Conservation (phyloP, 352 stramenopile genomes). For the Pythium rishiriense region DNA sequence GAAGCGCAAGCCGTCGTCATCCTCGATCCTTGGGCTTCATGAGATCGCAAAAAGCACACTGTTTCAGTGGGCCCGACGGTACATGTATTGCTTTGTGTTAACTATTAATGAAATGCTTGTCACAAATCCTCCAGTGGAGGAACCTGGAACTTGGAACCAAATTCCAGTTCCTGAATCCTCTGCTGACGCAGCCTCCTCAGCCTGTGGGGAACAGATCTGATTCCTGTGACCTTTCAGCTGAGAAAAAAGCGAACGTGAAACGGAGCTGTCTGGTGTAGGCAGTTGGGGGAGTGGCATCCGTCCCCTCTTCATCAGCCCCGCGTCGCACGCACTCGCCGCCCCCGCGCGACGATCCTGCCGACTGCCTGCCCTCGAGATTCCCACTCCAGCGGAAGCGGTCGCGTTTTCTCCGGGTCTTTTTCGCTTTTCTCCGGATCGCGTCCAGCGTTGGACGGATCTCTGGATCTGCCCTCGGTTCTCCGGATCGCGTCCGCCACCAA, state of each 20-base stretch:
- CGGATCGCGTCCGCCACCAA: background rate
- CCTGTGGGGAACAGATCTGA: conserved; percentile 11
- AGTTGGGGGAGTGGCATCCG: background rate
- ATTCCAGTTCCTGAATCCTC: background rate
- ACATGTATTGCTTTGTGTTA: too few species aligned
- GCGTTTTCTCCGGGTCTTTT: too few species aligned
- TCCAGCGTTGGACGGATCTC: conserved; percentile 1
- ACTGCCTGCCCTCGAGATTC: too few species aligned
- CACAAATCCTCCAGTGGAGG: too few species aligned
- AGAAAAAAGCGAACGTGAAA: conserved; percentile 18
- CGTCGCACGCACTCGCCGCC: background rate
- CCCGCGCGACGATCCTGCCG: background rate
- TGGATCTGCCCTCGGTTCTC: background rate
- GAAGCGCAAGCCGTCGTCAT: too few species aligned
- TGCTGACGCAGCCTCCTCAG: background rate
- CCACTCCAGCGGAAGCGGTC: too few species aligned
- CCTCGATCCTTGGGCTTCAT: too few species aligned
- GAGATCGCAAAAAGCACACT: too few species aligned
- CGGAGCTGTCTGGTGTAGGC: conserved; percentile 9
- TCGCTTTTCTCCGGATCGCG: background rate
- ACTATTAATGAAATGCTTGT: too few species aligned
- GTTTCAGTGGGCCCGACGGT: too few species aligned
- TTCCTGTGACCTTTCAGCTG: conserved; percentile 24
- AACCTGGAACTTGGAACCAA: background rate
- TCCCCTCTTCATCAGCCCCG: background rate